Percentiles rank a stretch among this genome's conserved stretches.
phyloP scores from a whole-genome alignment of 805 yeast species.

The Yarrowia yakushimensis region DNA sequence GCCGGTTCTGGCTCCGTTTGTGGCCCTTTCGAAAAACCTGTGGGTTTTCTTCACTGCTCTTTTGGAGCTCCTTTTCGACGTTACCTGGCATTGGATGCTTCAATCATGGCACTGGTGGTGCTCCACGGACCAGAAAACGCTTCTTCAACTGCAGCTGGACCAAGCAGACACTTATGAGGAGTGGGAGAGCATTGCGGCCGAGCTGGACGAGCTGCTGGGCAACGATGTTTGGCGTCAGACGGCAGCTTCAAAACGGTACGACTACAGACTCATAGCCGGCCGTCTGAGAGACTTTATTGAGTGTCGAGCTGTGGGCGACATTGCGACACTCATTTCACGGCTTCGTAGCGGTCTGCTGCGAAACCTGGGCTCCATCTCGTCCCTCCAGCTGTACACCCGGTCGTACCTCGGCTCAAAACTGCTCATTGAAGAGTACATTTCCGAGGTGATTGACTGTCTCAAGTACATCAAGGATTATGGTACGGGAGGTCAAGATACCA shows the following conservation, averaged over 20 bases:
- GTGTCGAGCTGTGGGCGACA: conserved; percentile 60
- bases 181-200: conserved; percentile 53
- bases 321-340: conserved; percentile 56
- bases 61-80: conserved; percentile 25
- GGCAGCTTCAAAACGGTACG: conserved; percentile 76
- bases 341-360: conserved; percentile 80
- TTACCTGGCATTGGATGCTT: conserved; percentile 25
- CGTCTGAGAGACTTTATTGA: conserved; percentile 58
- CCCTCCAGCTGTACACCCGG: conserved; percentile 70
- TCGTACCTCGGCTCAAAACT: conserved; percentile 85
- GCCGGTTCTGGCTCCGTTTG: conserved; percentile 6
- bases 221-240: conserved; percentile 62
- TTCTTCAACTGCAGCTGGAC: conserved; percentile 30
- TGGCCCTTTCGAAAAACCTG: conserved; percentile 9
- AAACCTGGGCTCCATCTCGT: conserved; percentile 88
- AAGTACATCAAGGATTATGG: conserved; percentile 50
- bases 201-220: conserved; percentile 43
- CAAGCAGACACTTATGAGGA: conserved; percentile 59
- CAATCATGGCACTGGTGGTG: conserved; percentile 28
- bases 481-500: background rate
- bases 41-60: conserved; percentile 25
- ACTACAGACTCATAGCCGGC: conserved; percentile 75
- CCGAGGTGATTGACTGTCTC: conserved; percentile 68
- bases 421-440: conserved; percentile 80
- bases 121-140: conserved; percentile 32